phyloP scores from a whole-genome alignment of 1,284 basidiomycete genomes.

The Moniliella sp. region DNA sequence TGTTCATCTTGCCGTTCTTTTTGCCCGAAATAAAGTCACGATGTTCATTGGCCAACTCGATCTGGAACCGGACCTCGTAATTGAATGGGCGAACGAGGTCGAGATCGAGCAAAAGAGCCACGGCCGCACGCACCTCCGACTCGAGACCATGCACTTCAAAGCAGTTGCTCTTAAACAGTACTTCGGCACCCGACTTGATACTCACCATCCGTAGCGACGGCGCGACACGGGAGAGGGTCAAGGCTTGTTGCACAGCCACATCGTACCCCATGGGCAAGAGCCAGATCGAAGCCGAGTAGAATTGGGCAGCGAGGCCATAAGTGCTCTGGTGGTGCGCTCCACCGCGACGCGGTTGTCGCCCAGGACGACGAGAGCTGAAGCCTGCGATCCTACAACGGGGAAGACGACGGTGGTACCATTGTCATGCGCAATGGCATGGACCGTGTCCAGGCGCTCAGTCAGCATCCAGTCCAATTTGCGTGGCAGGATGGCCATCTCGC shows the following conservation, averaged over 20 bases:
- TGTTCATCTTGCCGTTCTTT: conserved; percentile 38
- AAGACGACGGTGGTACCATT: conserved; percentile 89
- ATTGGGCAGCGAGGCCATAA: conserved; percentile 92
- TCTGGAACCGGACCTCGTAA: conserved; percentile 91
- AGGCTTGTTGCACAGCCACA: conserved; percentile 53
- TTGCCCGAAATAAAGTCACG: conserved; percentile 63
- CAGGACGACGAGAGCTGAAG: conserved; percentile 74
- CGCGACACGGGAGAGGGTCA: conserved; percentile 65
- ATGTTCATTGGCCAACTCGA: conserved; percentile 90
- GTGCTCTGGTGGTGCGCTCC: conserved; percentile 72
- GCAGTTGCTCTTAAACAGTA: conserved; percentile 89
- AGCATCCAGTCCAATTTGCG: conserved; percentile 97
- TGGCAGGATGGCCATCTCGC: conserved; percentile 78
- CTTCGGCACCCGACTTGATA: conserved; percentile 66
- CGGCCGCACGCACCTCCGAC: conserved; percentile 64
- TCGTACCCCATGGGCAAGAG: conserved; percentile 80
- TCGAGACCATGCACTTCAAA: conserved; percentile 95
- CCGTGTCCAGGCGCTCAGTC: conserved; percentile 68
- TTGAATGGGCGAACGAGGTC: conserved; percentile 84
- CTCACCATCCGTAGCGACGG: conserved; percentile 68
- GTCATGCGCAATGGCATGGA: conserved; percentile 78
- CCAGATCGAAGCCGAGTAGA: conserved; percentile 88
- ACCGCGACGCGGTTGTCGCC: conserved; percentile 87
- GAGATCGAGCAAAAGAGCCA: conserved; percentile 66
- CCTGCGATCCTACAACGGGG: conserved; percentile 65